Evolutionary conservation across 2,329 filamentous ascomycete species (phyloP).

Genomic region (Remersonia thermophila): DNA sequence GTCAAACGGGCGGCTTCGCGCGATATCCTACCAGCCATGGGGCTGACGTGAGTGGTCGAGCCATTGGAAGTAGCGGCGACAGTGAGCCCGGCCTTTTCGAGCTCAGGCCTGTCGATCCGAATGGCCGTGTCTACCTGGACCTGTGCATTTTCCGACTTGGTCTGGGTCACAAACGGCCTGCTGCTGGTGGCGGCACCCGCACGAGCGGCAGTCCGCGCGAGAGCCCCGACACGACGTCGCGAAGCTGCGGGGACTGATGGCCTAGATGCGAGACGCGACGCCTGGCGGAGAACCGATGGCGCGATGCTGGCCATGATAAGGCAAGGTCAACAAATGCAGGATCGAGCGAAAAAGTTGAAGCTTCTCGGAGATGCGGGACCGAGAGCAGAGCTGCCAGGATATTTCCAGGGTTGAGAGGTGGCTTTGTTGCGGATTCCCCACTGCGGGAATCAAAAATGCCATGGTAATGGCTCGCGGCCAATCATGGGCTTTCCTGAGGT

Average conservation of each 20-base stretch:
- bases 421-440: conserved; percentile 8
- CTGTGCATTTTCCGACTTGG: conserved; percentile 66
- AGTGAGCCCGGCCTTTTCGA: conserved; percentile 50
- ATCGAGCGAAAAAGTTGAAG: conserved; percentile 5
- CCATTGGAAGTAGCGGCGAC: conserved; percentile 33
- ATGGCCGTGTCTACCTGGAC: conserved; percentile 76
- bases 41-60: conserved; percentile 61
- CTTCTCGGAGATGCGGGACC: conserved; percentile 7
- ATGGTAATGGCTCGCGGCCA: not conserved
- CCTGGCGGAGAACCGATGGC: conserved; percentile 63
- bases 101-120: conserved; percentile 74
- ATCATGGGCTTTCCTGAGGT: not conserved
- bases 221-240: conserved; percentile 22
- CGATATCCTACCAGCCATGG: conserved; percentile 47
- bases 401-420: not conserved
- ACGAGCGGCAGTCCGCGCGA: conserved; percentile 15
- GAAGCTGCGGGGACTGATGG: conserved; percentile 26
- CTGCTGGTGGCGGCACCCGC: conserved; percentile 22
- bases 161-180: conserved; percentile 64
- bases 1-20: conserved; percentile 14
- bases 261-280: conserved; percentile 44
- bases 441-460: not conserved
- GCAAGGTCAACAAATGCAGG: not conserved
- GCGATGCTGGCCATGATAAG: conserved; percentile 49
- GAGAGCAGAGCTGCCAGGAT: not conserved